These are phyloP conservation scores for Discostella stelligera DNA, from an alignment of 352 stramenopile genomes.

Conservation along the genomic window DNA sequence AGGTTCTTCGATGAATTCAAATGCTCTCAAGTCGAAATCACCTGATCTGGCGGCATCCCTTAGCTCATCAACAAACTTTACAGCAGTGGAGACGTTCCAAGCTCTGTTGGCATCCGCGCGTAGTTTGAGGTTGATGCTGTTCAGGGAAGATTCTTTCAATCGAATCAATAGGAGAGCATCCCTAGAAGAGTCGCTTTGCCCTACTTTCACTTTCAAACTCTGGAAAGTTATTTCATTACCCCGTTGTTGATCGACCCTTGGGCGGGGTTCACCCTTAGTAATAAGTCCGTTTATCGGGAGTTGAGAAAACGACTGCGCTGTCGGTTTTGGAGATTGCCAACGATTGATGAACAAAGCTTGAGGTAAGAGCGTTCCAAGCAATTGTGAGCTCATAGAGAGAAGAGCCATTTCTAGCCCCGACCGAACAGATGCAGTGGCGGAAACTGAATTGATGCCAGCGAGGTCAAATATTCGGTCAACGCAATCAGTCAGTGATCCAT, in stretches of 20 bases:
- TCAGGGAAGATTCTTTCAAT: slow-evolving; percentile 25
- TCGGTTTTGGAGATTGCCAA: slow-evolving; percentile 9
- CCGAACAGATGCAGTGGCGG: slow-evolving; percentile 52
- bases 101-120: slow-evolving; percentile 75
- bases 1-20: slow-evolving; percentile 82
- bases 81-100: slow-evolving; percentile 55
- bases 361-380: slow-evolving; percentile 52
- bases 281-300: slow-evolving; percentile 71
- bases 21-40: slow-evolving; percentile 12
- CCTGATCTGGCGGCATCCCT: slow-evolving; percentile 26
- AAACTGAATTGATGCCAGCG: slow-evolving; percentile 29
- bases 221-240: slow-evolving; percentile 41
- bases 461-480: slow-evolving; percentile 42
- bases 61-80: slow-evolving; percentile 57
- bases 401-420: slow-evolving; percentile 80
- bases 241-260: background rate
- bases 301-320: slow-evolving; percentile 17
- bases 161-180: slow-evolving; percentile 41
- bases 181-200: slow-evolving; percentile 47
- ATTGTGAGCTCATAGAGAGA: slow-evolving; percentile 64
- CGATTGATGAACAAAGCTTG: slow-evolving; percentile 54
- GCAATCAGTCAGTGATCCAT: slow-evolving; percentile 58
- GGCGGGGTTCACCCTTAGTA: slow-evolving; percentile 38
- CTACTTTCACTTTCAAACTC: slow-evolving; percentile 79
- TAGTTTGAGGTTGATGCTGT: slow-evolving; percentile 35